Evolutionary conservation across 2,329 filamentous ascomycete genomes (phyloP).

Genomic region (Chrysoporthe puriensis): DNA sequence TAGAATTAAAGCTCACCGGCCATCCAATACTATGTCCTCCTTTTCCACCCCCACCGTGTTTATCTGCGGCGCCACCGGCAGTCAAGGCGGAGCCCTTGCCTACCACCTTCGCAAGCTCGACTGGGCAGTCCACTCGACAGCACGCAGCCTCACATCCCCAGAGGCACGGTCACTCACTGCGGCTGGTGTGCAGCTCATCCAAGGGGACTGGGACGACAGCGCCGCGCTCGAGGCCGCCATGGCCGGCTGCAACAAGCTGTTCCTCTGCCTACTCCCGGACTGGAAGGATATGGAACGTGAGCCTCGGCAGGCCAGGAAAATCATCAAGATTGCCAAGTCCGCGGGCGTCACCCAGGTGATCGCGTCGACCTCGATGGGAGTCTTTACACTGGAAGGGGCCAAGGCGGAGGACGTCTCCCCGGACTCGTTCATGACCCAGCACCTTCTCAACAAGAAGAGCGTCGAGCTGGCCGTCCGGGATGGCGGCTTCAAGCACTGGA

Average conservation of each 20-base stretch:
- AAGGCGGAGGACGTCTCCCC: conserved; percentile 9
- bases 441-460: neutral
- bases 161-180: conserved; percentile 25
- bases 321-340: conserved; percentile 29
- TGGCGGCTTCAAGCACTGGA: conserved; percentile 28
- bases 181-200: conserved; percentile 29
- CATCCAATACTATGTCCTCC: neutral
- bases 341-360: conserved; percentile 32
- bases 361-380: conserved; percentile 21
- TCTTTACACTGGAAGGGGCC: neutral
- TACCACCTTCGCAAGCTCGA: conserved; percentile 25
- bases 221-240: conserved; percentile 23
- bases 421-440: conserved; percentile 5
- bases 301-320: conserved; percentile 25
- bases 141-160: conserved; percentile 23
- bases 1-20: too few species aligned
- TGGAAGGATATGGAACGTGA: conserved; percentile 15
- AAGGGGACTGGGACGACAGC: conserved; percentile 32
- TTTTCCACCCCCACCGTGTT: conserved; percentile 27
- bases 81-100: conserved; percentile 30
- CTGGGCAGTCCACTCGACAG: conserved; percentile 31
- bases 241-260: conserved; percentile 31
- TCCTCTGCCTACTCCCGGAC: conserved; percentile 27
- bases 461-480: conserved; percentile 7
- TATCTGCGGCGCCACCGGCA: conserved; percentile 31